These are phyloP conservation scores for Eragrostis curvula DNA, from an alignment of 176 grass and related monocot genomes.

Conservation along the genomic window DNA sequence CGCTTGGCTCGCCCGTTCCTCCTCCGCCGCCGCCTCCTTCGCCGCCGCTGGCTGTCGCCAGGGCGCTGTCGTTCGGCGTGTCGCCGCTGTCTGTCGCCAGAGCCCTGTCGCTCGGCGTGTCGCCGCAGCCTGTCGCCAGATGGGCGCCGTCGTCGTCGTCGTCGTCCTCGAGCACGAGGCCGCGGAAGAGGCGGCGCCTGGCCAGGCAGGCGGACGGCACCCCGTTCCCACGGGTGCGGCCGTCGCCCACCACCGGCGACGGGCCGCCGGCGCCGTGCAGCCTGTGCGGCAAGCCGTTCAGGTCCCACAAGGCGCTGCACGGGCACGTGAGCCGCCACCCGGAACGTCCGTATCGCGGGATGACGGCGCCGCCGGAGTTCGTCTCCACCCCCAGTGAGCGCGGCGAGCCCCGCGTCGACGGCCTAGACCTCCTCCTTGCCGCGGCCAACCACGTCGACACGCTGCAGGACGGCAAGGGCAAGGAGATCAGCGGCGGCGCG, in stretches of 20 bases:
- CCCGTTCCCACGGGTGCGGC: neutral
- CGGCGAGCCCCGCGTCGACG: no score
- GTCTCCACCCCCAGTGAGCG: no score
- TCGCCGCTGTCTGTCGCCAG: no score
- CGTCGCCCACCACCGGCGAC: neutral
- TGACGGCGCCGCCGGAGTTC: slow-evolving; percentile 38
- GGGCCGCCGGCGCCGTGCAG: slow-evolving; percentile 50
- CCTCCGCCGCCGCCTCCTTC: no score
- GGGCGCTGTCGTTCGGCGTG: neutral
- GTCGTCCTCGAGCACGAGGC: neutral
- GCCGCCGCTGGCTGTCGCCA: neutral
- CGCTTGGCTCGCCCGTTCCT: no score
- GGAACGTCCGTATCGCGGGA: slow-evolving; percentile 69
- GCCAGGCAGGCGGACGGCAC: neutral
- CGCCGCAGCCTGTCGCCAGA: neutral
- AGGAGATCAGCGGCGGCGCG: slow-evolving; percentile 6
- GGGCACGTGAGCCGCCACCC: slow-evolving; percentile 87
- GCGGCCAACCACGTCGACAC: no score
- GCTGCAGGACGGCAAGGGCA: slow-evolving; percentile 26
- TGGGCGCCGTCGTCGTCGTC: neutral
- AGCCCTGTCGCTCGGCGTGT: no score
- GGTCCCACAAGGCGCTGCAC: slow-evolving; percentile 60
- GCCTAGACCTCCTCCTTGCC: no score
- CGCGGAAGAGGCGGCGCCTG: neutral
- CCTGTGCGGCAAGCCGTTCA: slow-evolving; percentile 60